Conservation (phyloP, 345 rosid genomes). For the Aegle marmelos region DNA sequence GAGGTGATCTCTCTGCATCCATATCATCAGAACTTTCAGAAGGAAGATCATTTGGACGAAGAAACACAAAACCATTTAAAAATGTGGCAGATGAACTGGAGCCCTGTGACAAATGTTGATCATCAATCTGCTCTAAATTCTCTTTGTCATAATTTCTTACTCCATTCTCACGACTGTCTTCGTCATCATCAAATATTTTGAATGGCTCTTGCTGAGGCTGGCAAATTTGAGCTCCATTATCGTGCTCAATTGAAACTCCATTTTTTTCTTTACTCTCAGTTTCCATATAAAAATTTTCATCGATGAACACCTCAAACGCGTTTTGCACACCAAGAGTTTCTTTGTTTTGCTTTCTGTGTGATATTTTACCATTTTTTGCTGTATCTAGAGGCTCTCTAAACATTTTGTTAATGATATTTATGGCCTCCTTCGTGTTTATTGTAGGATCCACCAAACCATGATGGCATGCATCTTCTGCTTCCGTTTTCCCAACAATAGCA, state of each 20-base stretch:
- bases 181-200: conserved; percentile 60
- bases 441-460: conserved; percentile 92
- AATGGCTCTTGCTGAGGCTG: conserved; percentile 42
- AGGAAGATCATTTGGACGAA: conserved; percentile 54
- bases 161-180: conserved; percentile 36
- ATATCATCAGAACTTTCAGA: conserved; percentile 51
- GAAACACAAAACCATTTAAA: conserved; percentile 53
- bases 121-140: conserved; percentile 19
- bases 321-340: conserved; percentile 33
- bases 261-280: conserved; percentile 28
- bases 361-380: conserved; percentile 47
- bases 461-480: conserved; percentile 78
- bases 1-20: conserved; percentile 36
- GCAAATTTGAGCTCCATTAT: conserved; percentile 21
- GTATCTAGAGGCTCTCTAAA: conserved; percentile 77
- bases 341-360: conserved; percentile 33
- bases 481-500: conserved; percentile 69
- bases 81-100: conserved; percentile 16
- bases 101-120: conserved; percentile 15
- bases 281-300: conserved; percentile 38
- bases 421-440: conserved; percentile 81
- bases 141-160: conserved; percentile 33
- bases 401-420: conserved; percentile 79
- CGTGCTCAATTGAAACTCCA: conserved; percentile 13
- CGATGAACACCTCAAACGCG: conserved; percentile 51